Evolutionary conservation across 2,329 filamentous ascomycete genomes (phyloP), one percentile per base, ranked within the genome.

Genomic region (Seiridium unicorne): DNA sequence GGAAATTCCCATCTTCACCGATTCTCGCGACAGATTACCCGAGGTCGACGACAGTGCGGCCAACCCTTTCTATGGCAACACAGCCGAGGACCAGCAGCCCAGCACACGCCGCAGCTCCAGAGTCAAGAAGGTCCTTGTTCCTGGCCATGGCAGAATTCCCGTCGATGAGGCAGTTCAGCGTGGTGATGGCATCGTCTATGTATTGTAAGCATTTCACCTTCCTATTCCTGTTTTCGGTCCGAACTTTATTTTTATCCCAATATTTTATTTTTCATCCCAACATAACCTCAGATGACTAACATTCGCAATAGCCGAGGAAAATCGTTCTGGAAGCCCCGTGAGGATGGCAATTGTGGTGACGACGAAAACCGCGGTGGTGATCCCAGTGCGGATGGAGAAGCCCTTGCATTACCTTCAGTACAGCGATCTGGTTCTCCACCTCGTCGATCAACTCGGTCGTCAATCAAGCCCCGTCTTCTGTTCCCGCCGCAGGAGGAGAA

Each of bases 21-120:
- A 95, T 72, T 86, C 90, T 1, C 89, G 92, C 64, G 93, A 96
- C 66, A 87, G 89, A 58, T 75, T 93, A 47, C 91, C 91, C 26
- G 83, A 87, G 63, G 77, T 85, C 47, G 90, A 92, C 67, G 72
- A 76, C n/a, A 86, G 81, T 65, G 75, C 79, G 5, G 86, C 88
- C 34, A 95, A 94, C 70, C 91, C 91, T 1, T 95, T 94, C 72
- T 83, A 87, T 62, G 84, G 81, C 57, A 78, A 79, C 49, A 63
- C 66, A 38, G 69, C 76, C 42, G 64, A 77, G 60, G 62, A 70
- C 31, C 60, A 74, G 51, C 72, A 76, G 78, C 61, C 77, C 79
- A 42, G 76, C 32, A 53, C 49, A 66, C 82, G 81, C 63, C 77
- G 81, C 65, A 81, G 82, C 78, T 85, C 83, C 70, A 48, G 58